These are phyloP conservation scores for Aeminium ludgeri DNA, from an alignment of 495 filamentous ascomycete species.

Conservation along the genomic window DNA sequence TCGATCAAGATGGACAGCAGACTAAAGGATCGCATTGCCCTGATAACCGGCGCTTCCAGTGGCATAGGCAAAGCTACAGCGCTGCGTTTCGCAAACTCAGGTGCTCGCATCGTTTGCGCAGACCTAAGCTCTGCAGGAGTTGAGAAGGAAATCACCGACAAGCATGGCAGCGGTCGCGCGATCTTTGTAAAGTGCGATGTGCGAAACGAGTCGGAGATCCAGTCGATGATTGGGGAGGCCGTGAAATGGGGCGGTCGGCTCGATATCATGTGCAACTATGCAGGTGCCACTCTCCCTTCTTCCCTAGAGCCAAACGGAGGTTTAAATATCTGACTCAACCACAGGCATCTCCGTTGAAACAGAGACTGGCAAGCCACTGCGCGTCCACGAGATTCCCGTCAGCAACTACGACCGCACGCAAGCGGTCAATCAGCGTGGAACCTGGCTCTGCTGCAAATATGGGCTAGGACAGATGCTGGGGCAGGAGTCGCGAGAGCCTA, in stretches of 20 bases:
- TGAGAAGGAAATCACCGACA: constrained; percentile 16
- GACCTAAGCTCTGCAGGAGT: constrained; percentile 26
- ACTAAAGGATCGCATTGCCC: constrained; percentile 17
- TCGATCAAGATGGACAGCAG: constrained; percentile 2
- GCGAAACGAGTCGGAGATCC: constrained; percentile 17
- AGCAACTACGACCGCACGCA: constrained; percentile 7
- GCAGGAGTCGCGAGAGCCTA: constrained; percentile 14
- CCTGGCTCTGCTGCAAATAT: constrained; percentile 16
- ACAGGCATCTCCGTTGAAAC: neutral
- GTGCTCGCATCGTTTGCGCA: constrained; percentile 29
- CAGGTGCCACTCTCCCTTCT: constrained; percentile 2
- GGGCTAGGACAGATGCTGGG: constrained; percentile 16
- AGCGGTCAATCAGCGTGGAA: constrained; percentile 11
- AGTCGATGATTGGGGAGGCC: constrained; percentile 10
- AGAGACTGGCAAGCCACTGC: neutral
- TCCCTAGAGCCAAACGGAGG: neutral
- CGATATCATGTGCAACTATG: constrained; percentile 17
- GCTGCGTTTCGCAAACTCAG: constrained; percentile 8
- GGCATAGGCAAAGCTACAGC: constrained; percentile 47
- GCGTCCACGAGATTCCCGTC: constrained; percentile 1
- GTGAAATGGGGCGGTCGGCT: constrained; percentile 12
- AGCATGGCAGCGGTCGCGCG: constrained; percentile 23
- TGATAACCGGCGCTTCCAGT: constrained; percentile 51
- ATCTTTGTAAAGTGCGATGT: constrained; percentile 35
- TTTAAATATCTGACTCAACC: neutral